Conservation (phyloP, 768 basidiomycete species). For the Xanthoconium stramineum region DNA sequence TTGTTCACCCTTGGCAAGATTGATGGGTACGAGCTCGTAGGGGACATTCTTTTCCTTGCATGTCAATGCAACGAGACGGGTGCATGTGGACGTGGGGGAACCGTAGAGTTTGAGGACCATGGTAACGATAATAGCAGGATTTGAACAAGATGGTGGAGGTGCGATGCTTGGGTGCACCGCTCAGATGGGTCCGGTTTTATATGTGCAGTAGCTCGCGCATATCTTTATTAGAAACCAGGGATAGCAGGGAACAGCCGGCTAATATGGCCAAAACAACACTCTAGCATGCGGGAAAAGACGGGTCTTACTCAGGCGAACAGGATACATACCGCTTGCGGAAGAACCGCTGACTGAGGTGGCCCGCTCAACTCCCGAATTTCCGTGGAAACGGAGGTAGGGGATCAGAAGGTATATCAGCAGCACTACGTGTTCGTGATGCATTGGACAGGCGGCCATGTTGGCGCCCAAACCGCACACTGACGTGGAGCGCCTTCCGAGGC, state of each 20-base stretch:
- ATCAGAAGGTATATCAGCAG: neutral
- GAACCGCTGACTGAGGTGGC: neutral
- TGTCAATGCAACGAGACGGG: constrained; percentile 48
- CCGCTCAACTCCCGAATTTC: neutral
- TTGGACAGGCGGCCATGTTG: neutral
- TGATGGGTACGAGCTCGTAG: constrained; percentile 47
- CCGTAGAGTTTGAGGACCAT: constrained; percentile 41
- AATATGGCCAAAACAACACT: no score
- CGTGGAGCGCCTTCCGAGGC: no score
- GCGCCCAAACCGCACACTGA: no score
- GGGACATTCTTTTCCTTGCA: constrained; percentile 56
- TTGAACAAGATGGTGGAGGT: neutral
- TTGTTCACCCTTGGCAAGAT: constrained; percentile 43
- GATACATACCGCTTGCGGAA: neutral
- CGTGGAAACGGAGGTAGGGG: neutral
- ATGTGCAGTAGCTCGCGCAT: neutral
- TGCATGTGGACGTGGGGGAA: constrained; percentile 40
- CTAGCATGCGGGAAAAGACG: neutral
- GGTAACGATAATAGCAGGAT: neutral
- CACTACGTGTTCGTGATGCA: neutral
- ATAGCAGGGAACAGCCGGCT: no score
- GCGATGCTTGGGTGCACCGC: neutral
- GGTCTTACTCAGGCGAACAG: no score
- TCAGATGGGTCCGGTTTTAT: constrained; percentile 1
- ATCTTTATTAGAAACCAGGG: no score